These are phyloP conservation scores for Draba incana DNA, from an alignment of 345 rosid genomes.

Conservation along the genomic window DNA sequence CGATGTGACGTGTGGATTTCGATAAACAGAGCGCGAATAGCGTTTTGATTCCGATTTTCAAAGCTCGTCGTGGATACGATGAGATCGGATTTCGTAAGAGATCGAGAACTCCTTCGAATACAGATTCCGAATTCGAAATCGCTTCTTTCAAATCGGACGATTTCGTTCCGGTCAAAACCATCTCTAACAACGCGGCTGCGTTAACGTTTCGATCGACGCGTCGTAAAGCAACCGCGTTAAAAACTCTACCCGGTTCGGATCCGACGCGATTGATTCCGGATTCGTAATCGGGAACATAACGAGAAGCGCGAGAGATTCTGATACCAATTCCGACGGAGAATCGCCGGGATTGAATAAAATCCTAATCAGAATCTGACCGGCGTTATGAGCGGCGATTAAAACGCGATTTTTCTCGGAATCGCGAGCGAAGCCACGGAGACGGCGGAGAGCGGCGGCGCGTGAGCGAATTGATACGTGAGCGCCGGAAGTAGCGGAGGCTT, in stretches of 20 bases:
- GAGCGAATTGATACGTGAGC: constrained; percentile 44
- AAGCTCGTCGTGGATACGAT: constrained; percentile 57
- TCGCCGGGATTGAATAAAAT: constrained; percentile 49
- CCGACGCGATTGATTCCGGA: constrained; percentile 51
- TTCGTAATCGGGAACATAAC: constrained; percentile 69
- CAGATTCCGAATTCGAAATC: constrained; percentile 52
- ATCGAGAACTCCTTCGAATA: constrained; percentile 74
- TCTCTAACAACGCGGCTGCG: constrained; percentile 79
- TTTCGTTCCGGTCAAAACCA: constrained; percentile 60
- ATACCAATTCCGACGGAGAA: constrained; percentile 48
- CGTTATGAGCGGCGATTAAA: constrained; percentile 62
- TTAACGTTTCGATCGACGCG: constrained; percentile 62
- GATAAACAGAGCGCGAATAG: constrained; percentile 71
- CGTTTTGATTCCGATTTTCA: constrained; percentile 71
- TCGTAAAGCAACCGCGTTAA: constrained; percentile 61
- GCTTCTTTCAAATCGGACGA: constrained; percentile 59
- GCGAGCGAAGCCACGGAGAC: constrained; percentile 79
- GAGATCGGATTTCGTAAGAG: constrained; percentile 52
- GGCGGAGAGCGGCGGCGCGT: constrained; percentile 73
- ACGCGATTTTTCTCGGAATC: constrained; percentile 84
- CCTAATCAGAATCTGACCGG: constrained; percentile 42
- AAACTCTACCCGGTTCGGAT: constrained; percentile 46
- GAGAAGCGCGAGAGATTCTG: constrained; percentile 66
- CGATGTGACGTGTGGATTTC: constrained; percentile 71
- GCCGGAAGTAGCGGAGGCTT: constrained; percentile 49